Evolutionary conservation across 768 basidiomycete species (phyloP).

Genomic region (Lactarius trivialis): DNA sequence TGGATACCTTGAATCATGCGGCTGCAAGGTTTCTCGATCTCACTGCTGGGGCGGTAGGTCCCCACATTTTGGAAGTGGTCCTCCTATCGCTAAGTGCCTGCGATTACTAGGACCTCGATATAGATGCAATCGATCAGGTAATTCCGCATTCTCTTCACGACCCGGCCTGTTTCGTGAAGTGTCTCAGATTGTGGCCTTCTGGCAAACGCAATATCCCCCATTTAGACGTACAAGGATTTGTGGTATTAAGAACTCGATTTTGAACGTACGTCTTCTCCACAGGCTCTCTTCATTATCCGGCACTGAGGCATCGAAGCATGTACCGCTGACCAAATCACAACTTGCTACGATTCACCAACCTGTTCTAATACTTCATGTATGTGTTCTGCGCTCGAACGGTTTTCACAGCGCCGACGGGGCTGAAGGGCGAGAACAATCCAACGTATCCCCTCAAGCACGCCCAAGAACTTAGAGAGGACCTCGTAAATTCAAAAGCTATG

Average conservation of each 20-base stretch:
- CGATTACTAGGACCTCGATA: neutral
- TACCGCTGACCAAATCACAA: slow-evolving; percentile 42
- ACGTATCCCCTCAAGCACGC: slow-evolving; percentile 9
- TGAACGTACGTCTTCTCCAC: slow-evolving; percentile 44
- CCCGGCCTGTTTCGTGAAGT: neutral
- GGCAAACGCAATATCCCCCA: slow-evolving; percentile 54
- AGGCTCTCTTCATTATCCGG: neutral
- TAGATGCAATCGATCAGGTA: neutral
- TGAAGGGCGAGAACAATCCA: slow-evolving; percentile 13
- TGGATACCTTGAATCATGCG: slow-evolving; percentile 61
- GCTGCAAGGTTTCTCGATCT: slow-evolving; percentile 52
- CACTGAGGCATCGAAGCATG: slow-evolving; percentile 39
- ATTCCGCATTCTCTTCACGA: neutral
- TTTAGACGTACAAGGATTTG: slow-evolving; percentile 43
- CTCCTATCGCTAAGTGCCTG: neutral
- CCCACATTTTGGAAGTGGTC: neutral
- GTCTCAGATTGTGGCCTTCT: slow-evolving; percentile 55
- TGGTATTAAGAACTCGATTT: slow-evolving; percentile 47
- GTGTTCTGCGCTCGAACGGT: neutral
- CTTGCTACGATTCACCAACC: slow-evolving; percentile 25
- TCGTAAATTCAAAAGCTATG: neutral
- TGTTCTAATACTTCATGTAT: slow-evolving; percentile 15
- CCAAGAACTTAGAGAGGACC: slow-evolving; percentile 5
- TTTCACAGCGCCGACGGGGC: neutral
- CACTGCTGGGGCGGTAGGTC: slow-evolving; percentile 50